Evolutionary conservation across 208 protist species (phyloP).

Genomic region (Leishmania amazonensis): DNA sequence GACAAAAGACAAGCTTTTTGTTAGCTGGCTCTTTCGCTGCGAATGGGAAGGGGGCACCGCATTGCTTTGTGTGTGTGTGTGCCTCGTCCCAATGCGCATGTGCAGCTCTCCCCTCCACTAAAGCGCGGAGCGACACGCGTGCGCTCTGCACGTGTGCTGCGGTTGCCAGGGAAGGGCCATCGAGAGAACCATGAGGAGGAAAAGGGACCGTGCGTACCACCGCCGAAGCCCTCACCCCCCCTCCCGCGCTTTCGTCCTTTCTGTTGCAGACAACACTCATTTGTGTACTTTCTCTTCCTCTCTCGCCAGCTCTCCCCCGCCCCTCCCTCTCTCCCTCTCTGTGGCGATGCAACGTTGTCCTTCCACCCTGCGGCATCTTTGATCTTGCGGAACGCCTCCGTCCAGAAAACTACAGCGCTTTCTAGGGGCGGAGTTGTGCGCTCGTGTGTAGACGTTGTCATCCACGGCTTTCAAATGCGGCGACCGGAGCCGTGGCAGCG

Average conservation of each 20-base stretch:
- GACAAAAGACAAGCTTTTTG: neutral
- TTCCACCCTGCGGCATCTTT: neutral
- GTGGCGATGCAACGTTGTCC: neutral
- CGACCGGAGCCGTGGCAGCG: conserved; percentile 5
- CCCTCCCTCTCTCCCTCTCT: neutral
- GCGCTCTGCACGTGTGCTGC: neutral
- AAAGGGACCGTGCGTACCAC: neutral
- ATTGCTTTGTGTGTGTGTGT: neutral
- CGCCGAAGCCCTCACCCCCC: neutral
- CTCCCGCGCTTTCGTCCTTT: neutral
- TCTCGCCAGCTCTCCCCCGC: neutral
- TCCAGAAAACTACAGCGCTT: neutral
- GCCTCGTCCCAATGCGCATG: too few species aligned
- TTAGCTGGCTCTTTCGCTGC: neutral
- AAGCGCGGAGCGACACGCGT: neutral
- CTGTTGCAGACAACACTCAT: neutral
- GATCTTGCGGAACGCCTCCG: neutral
- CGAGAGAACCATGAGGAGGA: neutral
- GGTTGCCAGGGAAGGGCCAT: neutral
- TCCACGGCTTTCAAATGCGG: neutral
- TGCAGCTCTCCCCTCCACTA: neutral
- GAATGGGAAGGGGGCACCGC: neutral
- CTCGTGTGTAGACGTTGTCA: neutral
- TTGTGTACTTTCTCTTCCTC: neutral
- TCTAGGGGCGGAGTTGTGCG: neutral